phyloP scores from a whole-genome alignment of 2,329 filamentous ascomycete species.

The Clonostachys rhizophaga region DNA sequence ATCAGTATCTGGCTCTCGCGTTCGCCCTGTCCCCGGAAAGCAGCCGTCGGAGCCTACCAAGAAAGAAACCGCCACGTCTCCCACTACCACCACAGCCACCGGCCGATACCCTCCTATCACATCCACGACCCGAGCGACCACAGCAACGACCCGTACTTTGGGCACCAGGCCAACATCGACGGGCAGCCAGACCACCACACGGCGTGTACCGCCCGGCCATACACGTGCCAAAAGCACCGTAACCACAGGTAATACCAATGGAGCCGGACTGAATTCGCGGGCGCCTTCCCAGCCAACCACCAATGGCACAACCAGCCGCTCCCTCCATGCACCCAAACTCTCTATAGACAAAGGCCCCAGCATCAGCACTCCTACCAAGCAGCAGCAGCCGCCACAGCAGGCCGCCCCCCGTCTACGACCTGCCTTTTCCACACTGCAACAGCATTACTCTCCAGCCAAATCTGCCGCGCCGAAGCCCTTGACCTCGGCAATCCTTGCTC shows the following conservation, averaged over 20 bases:
- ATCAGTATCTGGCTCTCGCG: neutral
- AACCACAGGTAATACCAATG: constrained; percentile 7
- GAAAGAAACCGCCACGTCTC: constrained; percentile 7
- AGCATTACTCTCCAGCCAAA: constrained; percentile 64
- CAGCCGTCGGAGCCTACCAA: constrained; percentile 3
- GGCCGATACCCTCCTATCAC: constrained; percentile 26
- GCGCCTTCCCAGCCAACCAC: constrained; percentile 22
- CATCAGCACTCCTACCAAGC: constrained; percentile 4
- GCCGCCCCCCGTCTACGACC: constrained; percentile 37
- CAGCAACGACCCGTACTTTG: neutral
- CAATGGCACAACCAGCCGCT: constrained; percentile 8
- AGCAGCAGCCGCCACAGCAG: constrained; percentile 2
- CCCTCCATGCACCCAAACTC: neutral
- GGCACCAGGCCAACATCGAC: constrained; percentile 20
- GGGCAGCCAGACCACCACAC: constrained; percentile 11
- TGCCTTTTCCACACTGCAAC: constrained; percentile 58
- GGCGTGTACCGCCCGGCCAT: constrained; percentile 12
- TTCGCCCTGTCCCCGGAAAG: neutral
- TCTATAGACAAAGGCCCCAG: neutral
- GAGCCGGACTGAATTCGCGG: constrained; percentile 8
- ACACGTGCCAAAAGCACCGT: constrained; percentile 23
- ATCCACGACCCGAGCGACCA: constrained; percentile 15
- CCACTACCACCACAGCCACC: neutral
- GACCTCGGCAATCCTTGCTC: constrained; percentile 51
- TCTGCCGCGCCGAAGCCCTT: constrained; percentile 55